Evolutionary conservation across 2,329 filamentous ascomycete species (phyloP), one percentile per base, ranked within the genome.

Genomic region (Ophiostoma sp.): DNA sequence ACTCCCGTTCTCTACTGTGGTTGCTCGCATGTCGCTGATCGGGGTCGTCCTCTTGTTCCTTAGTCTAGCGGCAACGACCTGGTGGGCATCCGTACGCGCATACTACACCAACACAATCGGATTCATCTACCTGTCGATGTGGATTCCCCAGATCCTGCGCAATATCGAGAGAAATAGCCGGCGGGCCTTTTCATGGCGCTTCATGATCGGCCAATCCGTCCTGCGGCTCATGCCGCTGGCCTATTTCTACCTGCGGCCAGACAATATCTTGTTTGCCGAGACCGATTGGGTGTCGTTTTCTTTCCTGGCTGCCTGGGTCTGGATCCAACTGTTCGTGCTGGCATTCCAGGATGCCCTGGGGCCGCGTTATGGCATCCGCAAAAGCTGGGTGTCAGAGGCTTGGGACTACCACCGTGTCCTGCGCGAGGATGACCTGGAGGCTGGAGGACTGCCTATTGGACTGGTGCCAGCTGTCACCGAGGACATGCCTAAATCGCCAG

Each of bases 351-450:
- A 94, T 72, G 82, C 96, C 14, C 81, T 98, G 3, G 94, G 95
- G 0, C 92, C 94, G 1, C 84, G 95, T n/a, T 94, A 95, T 79
- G 92, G 93, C 67, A 80, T 98, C 0, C 89, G 88, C 2, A 84
- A 85, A 62, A 84, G 85, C 66, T 89, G 87, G 86, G 80, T 83
- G 70, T 85, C 86, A n/a, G 85, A 87, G 68, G 91, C 90, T 0
- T 99, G 96, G 84, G 94, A 99, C 75, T 99, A 99, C 76, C 94
- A 99, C 76, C 94, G 93, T 0, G 83, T 97, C 2, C 82, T 99
- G 36, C 87, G 92, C 41, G 91, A 93, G 74, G 93, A 96, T 71
- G 90, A 88, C 69, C 78, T 92, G 63, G 91, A 97, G 79, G 87
- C 90, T 18, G 92, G 90, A 27, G 89, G 87, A 0, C 79, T 97